Evolutionary conservation across 2,329 filamentous ascomycete species (phyloP), one percentile per base, ranked within the genome.

Genomic region (Fusarium anguioides): DNA sequence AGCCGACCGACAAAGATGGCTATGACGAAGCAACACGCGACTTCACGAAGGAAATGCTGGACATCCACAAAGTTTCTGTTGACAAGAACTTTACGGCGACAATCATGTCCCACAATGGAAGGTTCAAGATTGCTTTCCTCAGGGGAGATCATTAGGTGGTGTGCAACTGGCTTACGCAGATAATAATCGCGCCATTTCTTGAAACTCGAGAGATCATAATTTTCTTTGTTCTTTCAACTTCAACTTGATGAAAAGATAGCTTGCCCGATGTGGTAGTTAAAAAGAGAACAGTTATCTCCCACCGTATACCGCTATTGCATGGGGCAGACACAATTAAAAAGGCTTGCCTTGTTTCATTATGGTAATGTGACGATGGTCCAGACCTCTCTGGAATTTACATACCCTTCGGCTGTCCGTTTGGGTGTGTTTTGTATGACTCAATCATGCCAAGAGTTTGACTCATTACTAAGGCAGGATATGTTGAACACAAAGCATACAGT

Each of bases 1-100:
- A 70, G 29, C 67, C 64, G 20, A 70, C 67, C 3, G 64, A 70
- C 14, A 70, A 70, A 29, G 40, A 62, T 15, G 60, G 67, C 4
- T 55, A 70, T 10, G 67, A 70, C 7, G 10, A 44, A 35, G 21
- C 20, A n/a, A 70, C 64, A 11, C 56, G 60, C 20, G 18, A 49
- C 7, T 70, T 40, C 21, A 70, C 67, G 1, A 50, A 53, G 40
- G 41, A 21, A 21, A 17, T 23, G 5, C 47, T 70, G 5, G 60
- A 56, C 9, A 17, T 31, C 4, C 23, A 51, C 4, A 56, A 41
- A 7, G 64, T 70, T 4, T 70, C 64, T 7, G 60, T 70, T 8
- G 53, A 63, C 10, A 61, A 66, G 7, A 57, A n/a, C 26, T 45
- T 54, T 8, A 58, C 56, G 15, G 60, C 64, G n/a, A 64, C 67